Evolutionary conservation across 1,284 basidiomycete species (phyloP), one percentile per base, ranked within the genome.

Genomic region (Sporisorium scitamineum): DNA sequence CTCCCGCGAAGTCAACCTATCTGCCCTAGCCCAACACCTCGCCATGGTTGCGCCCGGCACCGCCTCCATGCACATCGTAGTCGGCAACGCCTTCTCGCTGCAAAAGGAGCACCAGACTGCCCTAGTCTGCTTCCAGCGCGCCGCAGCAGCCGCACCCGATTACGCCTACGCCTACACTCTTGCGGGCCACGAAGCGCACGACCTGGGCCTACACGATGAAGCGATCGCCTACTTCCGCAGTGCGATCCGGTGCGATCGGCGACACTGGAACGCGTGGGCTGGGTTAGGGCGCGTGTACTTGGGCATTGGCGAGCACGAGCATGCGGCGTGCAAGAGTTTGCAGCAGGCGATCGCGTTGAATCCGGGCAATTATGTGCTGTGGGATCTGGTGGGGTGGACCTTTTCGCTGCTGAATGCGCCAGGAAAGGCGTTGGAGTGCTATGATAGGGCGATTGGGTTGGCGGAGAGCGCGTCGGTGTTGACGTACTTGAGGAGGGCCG

Each of bases 201-300:
- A 83, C 54, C 70, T 85, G 32, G 76, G 79, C 2, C 51, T 79
- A 55, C 78, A 77, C 18, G 75, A 79, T 31, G 70, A 80, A 20
- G 82, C 80, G 6, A 69, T 82, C 20, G 72, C 76, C 31, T 82
- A 80, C 51, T 85, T 84, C 41, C 70, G 81, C 16, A 66, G 74
- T 37, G 81, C 81, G 22, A 79, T 83, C 42, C 73, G 79, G 16
- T 76, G 78, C 51, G 82, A 84, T 42, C 60, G 67, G 24, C 57
- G 80, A 27, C 84, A 84, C 57, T 85, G 82, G 82, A 85, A 85
- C 50, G 84, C 78, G 2, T 82, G 79, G 64, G 80, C 81, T 11
- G 84, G 83, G 3, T 56, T 85, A 2, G 84, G 81, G 0, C 76
- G 79, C 9, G 74, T 82, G 37, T 81, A 79, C 53, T 44, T 83